These are phyloP conservation scores for Xanthoparmelia taractica DNA, from an alignment of 495 filamentous ascomycete genomes.

Conservation along the genomic window DNA sequence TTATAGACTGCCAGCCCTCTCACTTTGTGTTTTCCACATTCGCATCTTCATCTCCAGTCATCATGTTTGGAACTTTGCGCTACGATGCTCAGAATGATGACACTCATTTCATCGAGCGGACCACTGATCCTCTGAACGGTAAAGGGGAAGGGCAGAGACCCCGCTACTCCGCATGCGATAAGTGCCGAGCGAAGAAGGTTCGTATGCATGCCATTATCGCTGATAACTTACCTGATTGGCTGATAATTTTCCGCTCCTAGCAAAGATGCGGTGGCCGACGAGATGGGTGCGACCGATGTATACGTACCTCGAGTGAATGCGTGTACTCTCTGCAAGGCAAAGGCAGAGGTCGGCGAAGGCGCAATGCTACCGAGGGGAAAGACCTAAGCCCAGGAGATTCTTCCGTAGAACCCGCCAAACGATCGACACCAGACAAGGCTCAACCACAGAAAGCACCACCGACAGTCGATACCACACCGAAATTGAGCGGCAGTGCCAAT, in stretches of 20 bases:
- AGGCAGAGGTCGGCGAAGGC: not conserved
- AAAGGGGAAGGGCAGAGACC: constrained; percentile 3
- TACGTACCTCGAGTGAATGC: constrained; percentile 4
- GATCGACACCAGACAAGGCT: not conserved
- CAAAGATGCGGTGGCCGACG: constrained; percentile 1
- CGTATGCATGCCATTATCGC: not conserved
- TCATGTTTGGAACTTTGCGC: not conserved
- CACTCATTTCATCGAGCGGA: not conserved
- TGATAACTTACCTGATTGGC: not conserved
- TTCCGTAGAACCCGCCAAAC: not conserved
- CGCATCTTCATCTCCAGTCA: not conserved
- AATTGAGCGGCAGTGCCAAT: not conserved
- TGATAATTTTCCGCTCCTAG: not conserved
- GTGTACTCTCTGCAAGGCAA: constrained; percentile 3
- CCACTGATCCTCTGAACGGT: not conserved
- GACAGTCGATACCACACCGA: not conserved
- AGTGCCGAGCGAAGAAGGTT: constrained; percentile 7
- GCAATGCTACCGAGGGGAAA: not conserved
- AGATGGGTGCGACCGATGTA: not conserved
- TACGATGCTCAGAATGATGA: constrained; percentile 1
- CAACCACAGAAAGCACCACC: not conserved
- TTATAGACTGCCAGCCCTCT: not conserved
- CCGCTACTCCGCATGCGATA: constrained; percentile 2
- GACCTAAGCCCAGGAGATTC: not conserved
- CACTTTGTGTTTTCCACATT: not conserved